Conservation (phyloP, 768 basidiomycete genomes). For the Agrocybe pediades region DNA sequence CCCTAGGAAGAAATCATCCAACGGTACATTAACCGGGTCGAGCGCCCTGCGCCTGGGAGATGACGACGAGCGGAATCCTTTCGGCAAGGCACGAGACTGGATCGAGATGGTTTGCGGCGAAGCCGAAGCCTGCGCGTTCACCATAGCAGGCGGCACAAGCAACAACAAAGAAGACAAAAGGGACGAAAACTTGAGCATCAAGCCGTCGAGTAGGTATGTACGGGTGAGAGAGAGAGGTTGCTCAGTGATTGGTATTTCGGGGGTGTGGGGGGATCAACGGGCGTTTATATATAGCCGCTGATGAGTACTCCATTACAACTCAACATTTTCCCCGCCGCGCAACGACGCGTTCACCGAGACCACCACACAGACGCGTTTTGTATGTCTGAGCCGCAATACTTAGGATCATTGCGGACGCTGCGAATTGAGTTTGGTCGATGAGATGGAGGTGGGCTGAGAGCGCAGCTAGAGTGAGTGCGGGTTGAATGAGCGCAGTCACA, state of each 20-base stretch:
- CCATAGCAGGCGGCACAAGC: slow-evolving; percentile 1
- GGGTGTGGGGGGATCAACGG: too few relatives aligned
- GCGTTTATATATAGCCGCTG: too few relatives aligned
- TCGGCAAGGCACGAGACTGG: slow-evolving; percentile 25
- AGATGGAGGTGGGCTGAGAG: too few relatives aligned
- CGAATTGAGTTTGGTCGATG: too few relatives aligned
- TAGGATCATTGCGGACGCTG: not conserved
- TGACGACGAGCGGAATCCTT: slow-evolving; percentile 16
- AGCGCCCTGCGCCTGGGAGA: slow-evolving; percentile 37
- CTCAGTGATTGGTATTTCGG: too few relatives aligned
- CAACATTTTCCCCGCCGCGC: not conserved
- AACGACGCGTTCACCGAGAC: not conserved
- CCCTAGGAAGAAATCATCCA: slow-evolving; percentile 55
- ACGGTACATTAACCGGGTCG: slow-evolving; percentile 40
- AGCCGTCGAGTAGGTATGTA: too few relatives aligned
- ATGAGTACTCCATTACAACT: too few relatives aligned
- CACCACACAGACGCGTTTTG: too few relatives aligned
- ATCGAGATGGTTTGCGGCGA: slow-evolving; percentile 32
- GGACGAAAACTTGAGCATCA: too few relatives aligned
- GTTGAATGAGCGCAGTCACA: too few relatives aligned
- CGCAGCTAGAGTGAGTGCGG: too few relatives aligned
- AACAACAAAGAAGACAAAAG: slow-evolving; percentile 5
- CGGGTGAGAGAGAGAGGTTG: too few relatives aligned
- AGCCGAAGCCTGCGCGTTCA: slow-evolving; percentile 6
- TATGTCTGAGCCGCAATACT: not conserved